Evolutionary conservation across 208 protist species (phyloP).

Genomic region (Trypanosoma cruzi): DNA sequence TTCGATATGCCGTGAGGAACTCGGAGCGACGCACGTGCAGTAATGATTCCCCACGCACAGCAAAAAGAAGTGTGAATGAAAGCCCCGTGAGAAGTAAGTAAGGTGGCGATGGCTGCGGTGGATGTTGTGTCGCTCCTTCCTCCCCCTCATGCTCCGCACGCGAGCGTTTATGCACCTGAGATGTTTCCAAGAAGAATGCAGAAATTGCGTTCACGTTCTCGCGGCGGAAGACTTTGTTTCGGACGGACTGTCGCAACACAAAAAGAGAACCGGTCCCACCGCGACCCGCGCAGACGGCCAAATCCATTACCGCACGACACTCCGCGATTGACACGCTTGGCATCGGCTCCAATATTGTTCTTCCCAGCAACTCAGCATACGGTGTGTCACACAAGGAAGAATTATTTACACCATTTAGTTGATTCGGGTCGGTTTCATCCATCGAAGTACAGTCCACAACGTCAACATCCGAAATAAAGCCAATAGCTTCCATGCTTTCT

Average conservation of each 20-base stretch:
- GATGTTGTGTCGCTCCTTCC: conserved; percentile 21
- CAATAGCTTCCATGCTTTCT: conserved; percentile 52
- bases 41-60: conserved; percentile 63
- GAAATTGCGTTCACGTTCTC: conserved; percentile 78
- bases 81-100: conserved; percentile 71
- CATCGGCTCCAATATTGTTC: conserved; percentile 57
- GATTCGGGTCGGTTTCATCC: not conserved
- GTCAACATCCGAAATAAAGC: conserved; percentile 51
- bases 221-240: conserved; percentile 51
- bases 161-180: conserved; percentile 7
- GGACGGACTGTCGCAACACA: conserved; percentile 69
- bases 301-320: conserved; percentile 53
- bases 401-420: not conserved
- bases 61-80: conserved; percentile 78
- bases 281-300: conserved; percentile 61
- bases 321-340: conserved; percentile 37
- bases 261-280: conserved; percentile 52
- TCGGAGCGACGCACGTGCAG: conserved; percentile 73
- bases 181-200: conserved; percentile 57
- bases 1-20: conserved; percentile 49
- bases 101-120: not conserved
- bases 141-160: conserved; percentile 13
- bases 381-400: conserved; percentile 60
- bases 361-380: conserved; percentile 68
- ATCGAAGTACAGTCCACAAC: conserved; percentile 50